Evolutionary conservation across 768 basidiomycete species (phyloP).

Genomic region (Panaeolus papilionaceus): DNA sequence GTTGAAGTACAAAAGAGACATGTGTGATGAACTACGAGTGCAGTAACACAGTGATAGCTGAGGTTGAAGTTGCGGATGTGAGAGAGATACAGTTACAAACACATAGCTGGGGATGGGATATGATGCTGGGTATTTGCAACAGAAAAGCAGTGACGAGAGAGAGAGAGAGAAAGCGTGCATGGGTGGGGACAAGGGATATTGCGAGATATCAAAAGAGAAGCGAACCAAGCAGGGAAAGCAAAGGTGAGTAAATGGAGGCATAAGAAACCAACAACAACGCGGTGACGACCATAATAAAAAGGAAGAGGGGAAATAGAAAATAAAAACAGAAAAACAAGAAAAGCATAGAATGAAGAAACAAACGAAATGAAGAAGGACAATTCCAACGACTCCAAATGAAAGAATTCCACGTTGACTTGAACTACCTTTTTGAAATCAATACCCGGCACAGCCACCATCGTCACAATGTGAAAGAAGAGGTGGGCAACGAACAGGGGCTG

Average conservation of each 20-base stretch:
- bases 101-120: constrained; percentile 1
- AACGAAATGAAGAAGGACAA: constrained; percentile 11
- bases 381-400: constrained; percentile 11
- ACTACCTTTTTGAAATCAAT: constrained; percentile 9
- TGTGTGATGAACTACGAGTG: neutral
- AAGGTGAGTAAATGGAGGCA: constrained; percentile 12
- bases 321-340: neutral
- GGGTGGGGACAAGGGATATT: constrained; percentile 1
- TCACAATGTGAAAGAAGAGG: neutral
- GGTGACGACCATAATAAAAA: neutral
- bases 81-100: constrained; percentile 9
- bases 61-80: neutral
- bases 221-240: constrained; percentile 16
- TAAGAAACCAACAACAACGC: constrained; percentile 7
- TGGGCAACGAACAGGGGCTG: neutral
- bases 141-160: neutral
- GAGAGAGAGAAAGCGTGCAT: neutral
- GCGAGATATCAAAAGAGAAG: neutral
- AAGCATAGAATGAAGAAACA: neutral
- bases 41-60: neutral
- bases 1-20: neutral
- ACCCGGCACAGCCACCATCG: neutral
- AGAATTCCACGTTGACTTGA: neutral
- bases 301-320: neutral
- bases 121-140: constrained; percentile 14